Evolutionary conservation across 2,329 filamentous ascomycete genomes (phyloP), one percentile per base, ranked within the genome.

Genomic region (Calonectria honghensis): DNA sequence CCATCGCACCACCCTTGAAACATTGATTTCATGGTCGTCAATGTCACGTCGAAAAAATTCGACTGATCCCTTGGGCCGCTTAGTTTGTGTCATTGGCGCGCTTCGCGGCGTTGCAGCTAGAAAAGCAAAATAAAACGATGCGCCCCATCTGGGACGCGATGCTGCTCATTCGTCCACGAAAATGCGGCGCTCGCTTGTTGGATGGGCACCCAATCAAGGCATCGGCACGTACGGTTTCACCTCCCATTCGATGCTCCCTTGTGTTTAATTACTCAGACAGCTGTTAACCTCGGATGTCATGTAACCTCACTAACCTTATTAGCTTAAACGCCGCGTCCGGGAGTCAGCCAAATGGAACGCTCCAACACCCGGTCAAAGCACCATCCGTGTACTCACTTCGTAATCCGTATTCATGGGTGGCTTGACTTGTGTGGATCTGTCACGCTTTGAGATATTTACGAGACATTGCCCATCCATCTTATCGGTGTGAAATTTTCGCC

Each of bases 261-360:
- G 9, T 41, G 6, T 63, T 63, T 63, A 16, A 37, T 37, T 24
- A 63, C 57, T 63, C 57, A 63, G 35, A 61, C 37, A 5, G 5
- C n/a, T 3, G 37, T 37, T 24, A 63, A 41, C 57, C 24, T 27
- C 35, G n/a, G 39, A 11, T 41, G 57, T 16, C 51, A 61, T 61
- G 57, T 37, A 63, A 63, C 57, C n/a, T 29, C n/a, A 39, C 57
- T 63, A 63, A 41, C 57, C 35, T 63, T 63, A 39, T 63, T 63
- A 39, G 57, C 35, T 41, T 63, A 63, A 63, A 63, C 27, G 57
- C 16, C 35, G 57, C 57, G 57, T 24, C 35, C 20, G 35, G 20
- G 20, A 31, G 31, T 37, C 11, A 16, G 57, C 20, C 57, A 31
- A 61, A 61, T 61, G 35, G 14, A 27, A 61, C 35, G 14, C n/a